A percentile compares a stretch with the other conserved stretches of the same genome.
phyloP scores from a whole-genome alignment of 2,329 filamentous ascomycete genomes.

The Ophiocordyceps sinensis region DNA sequence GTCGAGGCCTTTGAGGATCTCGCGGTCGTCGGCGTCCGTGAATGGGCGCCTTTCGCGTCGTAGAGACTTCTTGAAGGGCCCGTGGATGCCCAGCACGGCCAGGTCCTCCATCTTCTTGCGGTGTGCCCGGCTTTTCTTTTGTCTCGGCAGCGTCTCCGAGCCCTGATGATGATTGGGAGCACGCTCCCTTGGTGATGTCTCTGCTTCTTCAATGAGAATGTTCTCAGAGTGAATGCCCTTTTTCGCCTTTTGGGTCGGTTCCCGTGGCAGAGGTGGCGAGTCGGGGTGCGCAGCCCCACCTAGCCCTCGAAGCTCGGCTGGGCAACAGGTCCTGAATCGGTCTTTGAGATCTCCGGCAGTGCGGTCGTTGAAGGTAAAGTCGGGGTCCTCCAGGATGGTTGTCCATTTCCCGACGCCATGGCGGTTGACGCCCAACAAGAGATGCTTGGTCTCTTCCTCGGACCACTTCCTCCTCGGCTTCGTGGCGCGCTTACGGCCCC shows the following conservation, averaged over 20 bases:
- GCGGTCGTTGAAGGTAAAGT: constrained; percentile 45
- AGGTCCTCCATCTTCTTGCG: constrained; percentile 42
- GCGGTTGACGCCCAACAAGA: constrained; percentile 45
- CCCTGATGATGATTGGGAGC: constrained; percentile 10
- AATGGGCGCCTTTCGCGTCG: constrained; percentile 47
- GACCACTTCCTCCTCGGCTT: constrained; percentile 50
- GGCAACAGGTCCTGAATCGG: constrained; percentile 51
- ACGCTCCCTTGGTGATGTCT: constrained; percentile 3
- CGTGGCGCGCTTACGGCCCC: constrained; percentile 36
- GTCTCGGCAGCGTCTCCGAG: constrained; percentile 22
- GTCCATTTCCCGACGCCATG: constrained; percentile 54
- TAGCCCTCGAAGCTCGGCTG: constrained; percentile 39
- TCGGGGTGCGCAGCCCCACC: constrained; percentile 14
- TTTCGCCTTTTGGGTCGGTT: constrained; percentile 23
- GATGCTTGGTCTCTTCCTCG: constrained; percentile 48
- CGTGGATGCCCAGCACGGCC: constrained; percentile 42
- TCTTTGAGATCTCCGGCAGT: constrained; percentile 51
- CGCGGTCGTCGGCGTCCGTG: constrained; percentile 45
- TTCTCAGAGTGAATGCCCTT: constrained; percentile 39
- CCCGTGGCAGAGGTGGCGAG: constrained; percentile 8
- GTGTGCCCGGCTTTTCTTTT: constrained; percentile 37
- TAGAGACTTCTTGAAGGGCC: constrained; percentile 46
- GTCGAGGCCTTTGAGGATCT: constrained; percentile 46
- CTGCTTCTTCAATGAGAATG: constrained; percentile 35
- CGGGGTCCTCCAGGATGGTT: constrained; percentile 44